These are phyloP conservation scores for Neonectria ditissima DNA, from an alignment of 2,329 filamentous ascomycete genomes.

Conservation along the genomic window DNA sequence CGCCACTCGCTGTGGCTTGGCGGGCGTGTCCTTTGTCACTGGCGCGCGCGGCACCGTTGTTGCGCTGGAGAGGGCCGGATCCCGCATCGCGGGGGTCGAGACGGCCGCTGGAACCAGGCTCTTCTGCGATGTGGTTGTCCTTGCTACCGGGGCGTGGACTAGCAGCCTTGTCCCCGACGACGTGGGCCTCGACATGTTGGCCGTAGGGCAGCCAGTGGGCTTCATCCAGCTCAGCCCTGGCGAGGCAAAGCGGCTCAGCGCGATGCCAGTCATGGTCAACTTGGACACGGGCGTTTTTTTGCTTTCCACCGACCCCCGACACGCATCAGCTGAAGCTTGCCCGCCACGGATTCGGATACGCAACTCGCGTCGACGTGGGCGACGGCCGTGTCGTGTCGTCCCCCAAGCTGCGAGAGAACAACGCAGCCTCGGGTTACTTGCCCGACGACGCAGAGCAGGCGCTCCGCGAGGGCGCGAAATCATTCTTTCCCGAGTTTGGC, in stretches of 20 bases:
- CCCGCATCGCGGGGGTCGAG: constrained; percentile 38
- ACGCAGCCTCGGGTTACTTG: constrained; percentile 55
- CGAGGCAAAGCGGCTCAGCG: constrained; percentile 64
- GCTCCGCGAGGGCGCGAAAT: constrained; percentile 60
- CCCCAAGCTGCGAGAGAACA: constrained; percentile 48
- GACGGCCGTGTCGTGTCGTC: constrained; percentile 40
- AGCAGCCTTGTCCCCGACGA: constrained; percentile 59
- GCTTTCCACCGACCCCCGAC: constrained; percentile 62
- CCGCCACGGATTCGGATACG: constrained; percentile 68
- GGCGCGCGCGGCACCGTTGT: constrained; percentile 43
- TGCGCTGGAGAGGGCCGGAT: constrained; percentile 28
- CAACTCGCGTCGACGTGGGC: constrained; percentile 40
- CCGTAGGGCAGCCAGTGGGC: constrained; percentile 73
- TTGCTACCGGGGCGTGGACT: constrained; percentile 78
- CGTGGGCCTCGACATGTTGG: constrained; percentile 68
- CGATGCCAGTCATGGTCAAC: constrained; percentile 70
- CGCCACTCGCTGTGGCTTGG: constrained; percentile 36
- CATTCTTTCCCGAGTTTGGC: constrained; percentile 63
- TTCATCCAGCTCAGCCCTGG: constrained; percentile 70
- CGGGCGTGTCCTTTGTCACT: constrained; percentile 46
- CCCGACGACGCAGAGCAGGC: constrained; percentile 63
- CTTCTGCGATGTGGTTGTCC: constrained; percentile 68
- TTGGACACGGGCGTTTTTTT: constrained; percentile 64
- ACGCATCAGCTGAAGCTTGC: constrained; percentile 67
- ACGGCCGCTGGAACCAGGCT: constrained; percentile 54